A percentile compares a stretch with the other conserved stretches of the same genome.
These are phyloP conservation scores for Eryngium alpinum DNA, from an alignment of 140 eudicot species.

Conservation along the genomic window DNA sequence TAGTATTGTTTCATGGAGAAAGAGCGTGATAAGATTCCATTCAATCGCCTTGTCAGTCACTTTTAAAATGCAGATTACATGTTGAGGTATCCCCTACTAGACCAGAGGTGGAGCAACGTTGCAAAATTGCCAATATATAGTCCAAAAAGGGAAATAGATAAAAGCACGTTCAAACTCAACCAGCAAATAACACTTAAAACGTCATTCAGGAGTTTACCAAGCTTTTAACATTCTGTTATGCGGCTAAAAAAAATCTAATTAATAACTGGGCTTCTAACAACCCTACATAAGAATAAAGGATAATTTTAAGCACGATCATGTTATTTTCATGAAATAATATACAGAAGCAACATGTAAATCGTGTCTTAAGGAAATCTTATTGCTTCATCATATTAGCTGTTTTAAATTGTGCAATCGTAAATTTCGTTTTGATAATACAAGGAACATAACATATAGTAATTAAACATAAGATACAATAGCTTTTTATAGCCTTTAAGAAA, in stretches of 20 bases:
- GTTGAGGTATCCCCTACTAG: too few species aligned
- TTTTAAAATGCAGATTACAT: too few species aligned
- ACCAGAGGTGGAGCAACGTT: too few species aligned
- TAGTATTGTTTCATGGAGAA: too few species aligned
- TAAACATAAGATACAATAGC: background rate
- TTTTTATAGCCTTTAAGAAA: conserved; percentile 9
- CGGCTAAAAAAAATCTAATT: background rate
- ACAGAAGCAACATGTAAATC: background rate
- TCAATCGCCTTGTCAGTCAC: too few species aligned
- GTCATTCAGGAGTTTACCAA: background rate
- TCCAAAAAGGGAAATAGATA: background rate
- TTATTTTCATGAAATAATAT: background rate
- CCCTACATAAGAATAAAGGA: background rate
- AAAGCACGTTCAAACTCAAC: background rate
- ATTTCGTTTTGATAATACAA: background rate
- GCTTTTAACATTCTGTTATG: background rate
- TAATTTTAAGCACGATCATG: too few species aligned
- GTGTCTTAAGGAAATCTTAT: background rate
- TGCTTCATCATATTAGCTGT: background rate
- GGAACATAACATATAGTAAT: background rate
- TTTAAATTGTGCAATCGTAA: background rate
- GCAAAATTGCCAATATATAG: too few species aligned
- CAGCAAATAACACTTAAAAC: background rate
- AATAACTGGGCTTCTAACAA: background rate
- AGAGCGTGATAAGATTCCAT: too few species aligned